Percentiles rank a stretch among this genome's conserved stretches.
Evolutionary conservation across 2,329 filamentous ascomycete species (phyloP).

Genomic region (Paraconiothyrium sp.): DNA sequence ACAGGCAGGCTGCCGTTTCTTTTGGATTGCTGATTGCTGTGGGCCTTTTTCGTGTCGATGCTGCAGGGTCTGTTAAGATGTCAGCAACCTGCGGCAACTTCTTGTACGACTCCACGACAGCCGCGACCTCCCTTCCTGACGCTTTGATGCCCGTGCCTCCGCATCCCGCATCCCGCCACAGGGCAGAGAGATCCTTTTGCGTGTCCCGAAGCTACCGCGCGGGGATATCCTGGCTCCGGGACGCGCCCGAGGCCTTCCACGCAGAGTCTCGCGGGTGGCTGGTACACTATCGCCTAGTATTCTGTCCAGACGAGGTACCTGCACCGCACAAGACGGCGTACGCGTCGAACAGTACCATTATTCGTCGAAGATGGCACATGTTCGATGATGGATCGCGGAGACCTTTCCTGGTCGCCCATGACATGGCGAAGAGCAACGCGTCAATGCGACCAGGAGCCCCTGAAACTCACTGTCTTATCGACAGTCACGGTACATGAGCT

Average conservation of each 20-base stretch:
- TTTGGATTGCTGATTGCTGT: neutral
- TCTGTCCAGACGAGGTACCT: neutral
- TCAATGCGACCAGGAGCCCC: conserved; percentile 1
- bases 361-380: neutral
- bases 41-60: neutral
- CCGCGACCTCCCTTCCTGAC: neutral
- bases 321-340: neutral
- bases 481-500: neutral
- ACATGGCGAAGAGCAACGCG: neutral
- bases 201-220: conserved; percentile 3
- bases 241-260: neutral
- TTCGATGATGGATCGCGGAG: neutral
- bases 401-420: neutral
- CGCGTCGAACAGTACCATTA: neutral
- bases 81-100: neutral
- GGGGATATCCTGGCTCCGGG: conserved; percentile 2
- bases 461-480: neutral
- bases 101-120: neutral
- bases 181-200: conserved; percentile 2
- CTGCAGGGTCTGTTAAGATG: neutral
- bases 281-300: neutral
- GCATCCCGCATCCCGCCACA: neutral
- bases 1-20: neutral
- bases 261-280: neutral
- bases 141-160: neutral